phyloP scores from a whole-genome alignment of 805 yeast species.

The Zygoascus ofunaensis region DNA sequence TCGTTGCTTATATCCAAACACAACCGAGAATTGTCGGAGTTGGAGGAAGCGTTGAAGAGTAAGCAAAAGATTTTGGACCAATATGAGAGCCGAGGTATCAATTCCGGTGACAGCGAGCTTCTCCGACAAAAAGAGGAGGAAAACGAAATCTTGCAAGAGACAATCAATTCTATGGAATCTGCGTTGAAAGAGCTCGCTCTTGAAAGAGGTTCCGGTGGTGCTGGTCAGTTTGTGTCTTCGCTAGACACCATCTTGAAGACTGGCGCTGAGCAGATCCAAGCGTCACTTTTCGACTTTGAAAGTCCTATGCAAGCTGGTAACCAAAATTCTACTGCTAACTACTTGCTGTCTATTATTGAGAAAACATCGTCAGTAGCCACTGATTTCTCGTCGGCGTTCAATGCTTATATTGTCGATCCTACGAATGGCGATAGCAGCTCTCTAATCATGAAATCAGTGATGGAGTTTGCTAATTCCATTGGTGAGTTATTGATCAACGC shows the following conservation, averaged over 20 bases:
- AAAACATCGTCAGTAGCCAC: slow-evolving; percentile 62
- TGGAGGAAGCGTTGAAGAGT: slow-evolving; percentile 33
- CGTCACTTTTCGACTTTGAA: slow-evolving; percentile 55
- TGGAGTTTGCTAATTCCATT: slow-evolving; percentile 52
- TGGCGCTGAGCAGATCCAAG: slow-evolving; percentile 66
- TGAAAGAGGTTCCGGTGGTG: slow-evolving; percentile 41
- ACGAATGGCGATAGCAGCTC: slow-evolving; percentile 53
- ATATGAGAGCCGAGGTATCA: slow-evolving; percentile 22
- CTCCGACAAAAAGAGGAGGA: slow-evolving; percentile 67
- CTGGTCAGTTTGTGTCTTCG: slow-evolving; percentile 55
- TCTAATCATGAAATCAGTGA: slow-evolving; percentile 50
- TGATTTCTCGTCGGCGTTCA: slow-evolving; percentile 71
- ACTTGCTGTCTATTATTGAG: slow-evolving; percentile 59
- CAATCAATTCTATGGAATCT: slow-evolving; percentile 48
- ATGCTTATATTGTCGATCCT: slow-evolving; percentile 68
- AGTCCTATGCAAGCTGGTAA: slow-evolving; percentile 81
- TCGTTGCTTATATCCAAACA: slow-evolving; percentile 52
- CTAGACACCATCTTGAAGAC: slow-evolving; percentile 62
- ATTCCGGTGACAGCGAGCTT: slow-evolving; percentile 28
- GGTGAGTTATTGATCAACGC: slow-evolving; percentile 55
- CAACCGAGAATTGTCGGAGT: slow-evolving; percentile 48
- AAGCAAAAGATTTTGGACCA: slow-evolving; percentile 28
- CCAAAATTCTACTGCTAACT: slow-evolving; percentile 63
- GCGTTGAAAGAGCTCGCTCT: slow-evolving; percentile 46
- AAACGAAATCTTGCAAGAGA: slow-evolving; percentile 67